Conservation (phyloP, 768 basidiomycete genomes). For the Termitomyces sp. region DNA sequence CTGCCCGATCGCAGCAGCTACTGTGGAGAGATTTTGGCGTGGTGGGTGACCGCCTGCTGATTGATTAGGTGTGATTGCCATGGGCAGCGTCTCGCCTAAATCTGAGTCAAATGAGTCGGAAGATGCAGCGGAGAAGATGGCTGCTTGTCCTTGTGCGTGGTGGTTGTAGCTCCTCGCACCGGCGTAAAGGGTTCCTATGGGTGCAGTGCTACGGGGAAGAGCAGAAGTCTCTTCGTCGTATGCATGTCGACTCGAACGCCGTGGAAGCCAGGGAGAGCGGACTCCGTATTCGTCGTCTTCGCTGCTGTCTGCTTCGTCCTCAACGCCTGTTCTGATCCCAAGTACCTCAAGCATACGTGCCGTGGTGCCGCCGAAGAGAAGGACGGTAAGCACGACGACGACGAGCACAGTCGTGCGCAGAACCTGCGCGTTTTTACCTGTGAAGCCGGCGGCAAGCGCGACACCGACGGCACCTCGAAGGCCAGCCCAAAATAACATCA, state of each 20-base stretch:
- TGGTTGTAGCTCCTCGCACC: conserved; percentile 53
- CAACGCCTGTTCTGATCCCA: conserved; percentile 93
- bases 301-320: conserved; percentile 77
- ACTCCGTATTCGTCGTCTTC: conserved; percentile 41
- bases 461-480: conserved; percentile 96
- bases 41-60: conserved; percentile 13
- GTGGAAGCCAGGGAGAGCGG: conserved; percentile 29
- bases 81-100: conserved; percentile 67
- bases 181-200: conserved; percentile 53
- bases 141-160: conserved; percentile 30
- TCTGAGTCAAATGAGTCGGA: conserved; percentile 79
- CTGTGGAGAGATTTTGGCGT: conserved; percentile 13
- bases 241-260: conserved; percentile 37
- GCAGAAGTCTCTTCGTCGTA: conserved; percentile 38
- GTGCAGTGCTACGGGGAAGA: conserved; percentile 25
- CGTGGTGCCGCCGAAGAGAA: conserved; percentile 96
- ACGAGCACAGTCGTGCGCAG: conserved; percentile 91
- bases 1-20: conserved; percentile 33
- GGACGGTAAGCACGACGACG: conserved; percentile 90
- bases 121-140: conserved; percentile 62
- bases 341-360: conserved; percentile 94
- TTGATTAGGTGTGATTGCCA: conserved; percentile 48
- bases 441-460: conserved; percentile 93
- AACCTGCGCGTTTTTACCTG: conserved; percentile 87
- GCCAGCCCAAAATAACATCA: conserved; percentile 99